Conservation (phyloP, 2,329 filamentous ascomycete genomes). For the Sporothrix brasiliensis region DNA sequence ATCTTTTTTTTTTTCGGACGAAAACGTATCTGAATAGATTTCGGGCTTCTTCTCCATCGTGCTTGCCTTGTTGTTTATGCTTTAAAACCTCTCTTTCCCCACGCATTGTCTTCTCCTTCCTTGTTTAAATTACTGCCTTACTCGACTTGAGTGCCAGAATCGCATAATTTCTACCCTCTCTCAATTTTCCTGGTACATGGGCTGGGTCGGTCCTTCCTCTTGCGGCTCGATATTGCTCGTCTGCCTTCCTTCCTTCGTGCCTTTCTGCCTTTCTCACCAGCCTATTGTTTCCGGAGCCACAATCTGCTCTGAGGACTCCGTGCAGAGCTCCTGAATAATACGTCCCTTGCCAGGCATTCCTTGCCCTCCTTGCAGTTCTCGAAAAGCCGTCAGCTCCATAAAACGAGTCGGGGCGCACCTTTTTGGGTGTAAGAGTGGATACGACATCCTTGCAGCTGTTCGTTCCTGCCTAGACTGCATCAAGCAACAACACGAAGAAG, state of each 20-base stretch:
- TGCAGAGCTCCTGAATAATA: too few species aligned
- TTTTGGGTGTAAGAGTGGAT: conserved; percentile 12
- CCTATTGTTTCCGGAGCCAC: too few species aligned
- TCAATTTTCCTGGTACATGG: conserved; percentile 11
- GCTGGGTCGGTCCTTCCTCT: not conserved
- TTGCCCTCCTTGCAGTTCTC: not conserved
- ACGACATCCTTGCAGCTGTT: conserved; percentile 4
- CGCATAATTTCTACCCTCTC: not conserved
- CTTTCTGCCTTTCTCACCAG: not conserved
- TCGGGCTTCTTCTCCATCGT: not conserved
- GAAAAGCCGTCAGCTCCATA: conserved; percentile 14
- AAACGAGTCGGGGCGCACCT: not conserved
- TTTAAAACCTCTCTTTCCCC: conserved; percentile 6
- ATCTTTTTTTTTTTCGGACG: not conserved
- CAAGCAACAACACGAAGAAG: not conserved
- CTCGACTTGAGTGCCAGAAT: not conserved
- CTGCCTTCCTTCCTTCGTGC: too few species aligned
- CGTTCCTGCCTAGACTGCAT: conserved; percentile 13
- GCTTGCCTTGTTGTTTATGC: not conserved
- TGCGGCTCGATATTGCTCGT: conserved; percentile 12
- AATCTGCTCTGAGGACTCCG: too few species aligned
- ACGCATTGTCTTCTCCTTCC: conserved; percentile 3
- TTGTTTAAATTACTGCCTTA: conserved; percentile 9
- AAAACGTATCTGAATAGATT: conserved; percentile 2
- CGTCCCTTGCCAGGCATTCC: not conserved